Evolutionary conservation across 2,329 filamentous ascomycete genomes (phyloP), one percentile per base, ranked within the genome.

Genomic region (Cordyceps javanica): DNA sequence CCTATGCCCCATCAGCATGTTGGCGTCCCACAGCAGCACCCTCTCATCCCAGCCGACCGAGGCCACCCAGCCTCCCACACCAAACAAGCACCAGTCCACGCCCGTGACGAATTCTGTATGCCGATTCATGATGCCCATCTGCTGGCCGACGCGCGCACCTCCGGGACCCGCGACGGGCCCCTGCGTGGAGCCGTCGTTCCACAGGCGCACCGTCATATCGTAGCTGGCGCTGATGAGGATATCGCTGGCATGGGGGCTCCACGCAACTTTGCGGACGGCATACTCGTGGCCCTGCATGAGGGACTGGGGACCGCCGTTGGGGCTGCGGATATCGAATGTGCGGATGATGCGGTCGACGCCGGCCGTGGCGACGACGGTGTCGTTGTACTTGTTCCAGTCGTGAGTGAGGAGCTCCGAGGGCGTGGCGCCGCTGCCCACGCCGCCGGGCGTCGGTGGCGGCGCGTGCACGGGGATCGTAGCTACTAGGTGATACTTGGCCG

Each of bases 301-400:
- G 7, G 88, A 80, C 10, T 90, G 69, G 0, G 93, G 90, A 0
- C 91, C 91, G 5, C 80, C 83, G 5, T 79, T 75, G 1, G 90
- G 88, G 65, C 85, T 88, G 44, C 94, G 82, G 46, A 97, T 87
- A 71, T 99, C 94, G 67, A 97, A 97, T 0, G 89, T 94, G 49
- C 94, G 86, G 60, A 99, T 87, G 19, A 88, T 76, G 55, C 89
- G 83, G 71, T 99, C 94, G 3, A 97, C 94, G 56, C 94, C 93
- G 1, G 85, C 94, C 0, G 91, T 91, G 0, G 94, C 94, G 56
- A 99, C 77, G 26, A 97, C 79, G 0, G 86, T 88, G 63, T 91
- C 85, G 39, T 89, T 83, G 74, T 99, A 99, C 73, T 99, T 99
- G 76, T 99, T 99, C 94, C 94, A 99, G 72, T 99, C 94, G 73